Base-by-base conservation (phyloP, 768 basidiomycete species). In the Nevesoporus exiguus region DNA sequence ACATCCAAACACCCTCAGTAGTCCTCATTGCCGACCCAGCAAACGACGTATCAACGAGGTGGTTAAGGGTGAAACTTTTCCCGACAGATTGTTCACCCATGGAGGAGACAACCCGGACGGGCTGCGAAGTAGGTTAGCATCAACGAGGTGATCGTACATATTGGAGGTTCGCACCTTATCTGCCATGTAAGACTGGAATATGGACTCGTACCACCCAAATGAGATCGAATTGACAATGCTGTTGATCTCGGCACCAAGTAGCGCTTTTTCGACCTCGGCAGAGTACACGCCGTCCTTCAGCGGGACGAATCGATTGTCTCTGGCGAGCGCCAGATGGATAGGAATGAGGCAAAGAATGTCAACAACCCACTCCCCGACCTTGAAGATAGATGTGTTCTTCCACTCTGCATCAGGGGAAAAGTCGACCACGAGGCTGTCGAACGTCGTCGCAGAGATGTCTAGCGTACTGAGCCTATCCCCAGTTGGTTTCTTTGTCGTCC, bases 71-170 rank as follows among this genome's bases (percentile, higher is more conserved):
- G 49, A 76, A 85, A 39, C 77, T 80, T 57, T 85, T 85, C 6
- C 83, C 84, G 1, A 85, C 82, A 0, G 82, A 84, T 64, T 84
- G 84, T 60, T 84, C 83, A 6, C 82, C 83, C 83, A 85, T 85
- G 1, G 83, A 85, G 0, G 84, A 84, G 2, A 85, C 81, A 4
- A 84, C 83, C 49, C 77, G 80, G 15, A 85, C 84, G 10, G 81
- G 80, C 80, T 84, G 49, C 14, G 21, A 47, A 51, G 46, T 37
- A 25, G 3, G 11, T 0, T 1, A 57, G 43, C 34, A 37, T 51
- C 1, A 49, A 30, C 1, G 10, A 29, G 6, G 5, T 0, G 17
- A 19, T 36, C 21, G 10, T 31, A 5, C 6, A 19, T 17, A 9
- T 2, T n/a, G 1, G 24, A 42, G 21, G 3, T 31, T 25, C 52